Evolutionary conservation across 257 asterid genomes (phyloP).

Genomic region (Solanum megistacrolobum): DNA sequence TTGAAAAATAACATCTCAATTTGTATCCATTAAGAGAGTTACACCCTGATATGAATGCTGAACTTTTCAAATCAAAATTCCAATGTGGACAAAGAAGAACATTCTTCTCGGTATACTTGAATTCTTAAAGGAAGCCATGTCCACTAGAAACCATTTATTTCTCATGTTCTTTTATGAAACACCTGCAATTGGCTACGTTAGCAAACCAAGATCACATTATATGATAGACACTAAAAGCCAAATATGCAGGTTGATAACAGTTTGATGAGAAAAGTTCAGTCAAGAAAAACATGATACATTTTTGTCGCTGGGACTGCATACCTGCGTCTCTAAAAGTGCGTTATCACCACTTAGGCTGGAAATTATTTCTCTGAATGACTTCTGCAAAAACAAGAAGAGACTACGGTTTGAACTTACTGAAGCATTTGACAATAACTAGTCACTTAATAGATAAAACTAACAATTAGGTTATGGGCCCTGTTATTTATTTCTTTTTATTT

Average conservation of each 20-base stretch:
- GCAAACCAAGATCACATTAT: neutral
- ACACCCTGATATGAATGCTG: neutral
- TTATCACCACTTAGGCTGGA: constrained; percentile 39
- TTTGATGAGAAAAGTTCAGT: constrained; percentile 2
- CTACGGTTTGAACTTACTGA: neutral
- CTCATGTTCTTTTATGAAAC: neutral
- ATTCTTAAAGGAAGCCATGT: neutral
- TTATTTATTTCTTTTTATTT: neutral
- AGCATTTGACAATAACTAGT: neutral
- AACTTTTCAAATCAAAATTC: neutral
- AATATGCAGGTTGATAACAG: neutral
- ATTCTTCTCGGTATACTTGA: neutral
- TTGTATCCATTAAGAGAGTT: neutral
- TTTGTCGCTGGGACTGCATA: constrained; percentile 9
- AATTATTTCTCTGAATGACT: constrained; percentile 35
- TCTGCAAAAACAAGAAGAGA: constrained; percentile 33
- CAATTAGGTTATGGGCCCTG: neutral
- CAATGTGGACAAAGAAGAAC: neutral
- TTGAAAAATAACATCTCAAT: neutral
- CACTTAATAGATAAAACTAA: neutral
- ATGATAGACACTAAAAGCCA: neutral
- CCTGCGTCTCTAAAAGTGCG: constrained; percentile 52
- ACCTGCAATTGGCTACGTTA: neutral
- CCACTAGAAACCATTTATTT: neutral
- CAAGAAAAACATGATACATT: neutral